Conservation (phyloP, 192 early-diverging fungal species). For the Endogone sp. region DNA sequence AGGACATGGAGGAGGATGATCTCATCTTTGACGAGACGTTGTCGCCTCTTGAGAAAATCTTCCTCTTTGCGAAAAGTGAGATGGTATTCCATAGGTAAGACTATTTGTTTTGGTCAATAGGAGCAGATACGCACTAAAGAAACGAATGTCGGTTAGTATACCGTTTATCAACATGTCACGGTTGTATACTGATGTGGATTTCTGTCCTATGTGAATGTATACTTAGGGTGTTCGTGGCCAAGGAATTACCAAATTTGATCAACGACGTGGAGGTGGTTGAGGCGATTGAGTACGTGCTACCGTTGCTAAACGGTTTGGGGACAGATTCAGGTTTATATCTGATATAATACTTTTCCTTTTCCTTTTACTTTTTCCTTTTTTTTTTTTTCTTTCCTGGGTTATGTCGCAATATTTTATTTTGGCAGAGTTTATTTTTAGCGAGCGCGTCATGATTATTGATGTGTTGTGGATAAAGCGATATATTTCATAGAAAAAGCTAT, state of each 20-base stretch:
- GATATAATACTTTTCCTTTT: too few relatives aligned
- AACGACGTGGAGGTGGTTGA: slow-evolving; percentile 28
- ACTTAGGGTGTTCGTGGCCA: slow-evolving; percentile 35
- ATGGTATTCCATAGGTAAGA: slow-evolving; percentile 32
- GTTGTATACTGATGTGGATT: background rate
- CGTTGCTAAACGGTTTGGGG: slow-evolving; percentile 27
- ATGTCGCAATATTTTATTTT: too few relatives aligned
- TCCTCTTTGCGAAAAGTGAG: slow-evolving; percentile 28
- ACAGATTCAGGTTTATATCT: slow-evolving; percentile 26
- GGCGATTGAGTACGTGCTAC: slow-evolving; percentile 33
- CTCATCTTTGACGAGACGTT: slow-evolving; percentile 22
- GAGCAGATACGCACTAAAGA: background rate
- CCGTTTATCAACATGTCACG: background rate
- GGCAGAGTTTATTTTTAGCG: too few relatives aligned
- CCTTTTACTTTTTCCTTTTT: too few relatives aligned
- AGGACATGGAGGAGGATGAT: slow-evolving; percentile 29
- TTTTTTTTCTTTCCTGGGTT: too few relatives aligned
- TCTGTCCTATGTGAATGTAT: slow-evolving; percentile 2
- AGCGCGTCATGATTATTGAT: too few relatives aligned
- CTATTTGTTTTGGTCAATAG: background rate
- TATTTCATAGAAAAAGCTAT: too few relatives aligned
- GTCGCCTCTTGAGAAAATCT: slow-evolving; percentile 31
- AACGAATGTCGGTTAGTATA: background rate
- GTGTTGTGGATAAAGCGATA: too few relatives aligned
- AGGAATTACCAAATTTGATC: slow-evolving; percentile 31